These are phyloP conservation scores for Euphorbia tirucalli DNA, from an alignment of 345 rosid species.

Conservation along the genomic window DNA sequence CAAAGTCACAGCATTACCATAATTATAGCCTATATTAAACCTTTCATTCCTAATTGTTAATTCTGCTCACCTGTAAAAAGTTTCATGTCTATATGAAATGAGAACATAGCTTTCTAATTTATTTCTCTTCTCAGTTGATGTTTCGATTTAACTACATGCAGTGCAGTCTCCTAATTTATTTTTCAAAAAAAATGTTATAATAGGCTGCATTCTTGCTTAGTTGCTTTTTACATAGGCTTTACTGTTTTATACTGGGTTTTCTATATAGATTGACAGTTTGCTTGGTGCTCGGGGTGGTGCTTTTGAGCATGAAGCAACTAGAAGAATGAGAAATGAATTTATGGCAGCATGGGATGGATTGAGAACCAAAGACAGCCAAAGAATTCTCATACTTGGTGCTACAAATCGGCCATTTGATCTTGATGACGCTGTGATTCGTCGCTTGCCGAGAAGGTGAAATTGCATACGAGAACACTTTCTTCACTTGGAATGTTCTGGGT, in stretches of 20 bases:
- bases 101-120: too few relatives aligned
- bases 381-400: conserved; percentile 95
- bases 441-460: conserved; percentile 89
- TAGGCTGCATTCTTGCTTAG: background rate
- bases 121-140: too few relatives aligned
- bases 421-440: conserved; percentile 96
- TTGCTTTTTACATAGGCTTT: background rate
- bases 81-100: too few relatives aligned
- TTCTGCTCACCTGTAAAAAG: background rate
- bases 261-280: conserved; percentile 80
- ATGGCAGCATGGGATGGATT: conserved; percentile 99
- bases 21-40: background rate
- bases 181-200: too few relatives aligned
- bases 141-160: background rate
- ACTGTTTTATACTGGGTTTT: conserved; percentile 7
- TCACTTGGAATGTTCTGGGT: background rate
- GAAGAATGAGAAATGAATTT: conserved; percentile 98
- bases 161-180: background rate
- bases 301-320: conserved; percentile 91
- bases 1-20: background rate
- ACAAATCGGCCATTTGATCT: conserved; percentile 99
- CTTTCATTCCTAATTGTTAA: background rate
- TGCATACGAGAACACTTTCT: background rate
- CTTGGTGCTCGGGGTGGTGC: conserved; percentile 98
- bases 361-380: conserved; percentile 90